A percentile compares a stretch with the other conserved stretches of the same genome.
phyloP scores from a whole-genome alignment of 2,329 filamentous ascomycete species.

The Penicillium sp. region DNA sequence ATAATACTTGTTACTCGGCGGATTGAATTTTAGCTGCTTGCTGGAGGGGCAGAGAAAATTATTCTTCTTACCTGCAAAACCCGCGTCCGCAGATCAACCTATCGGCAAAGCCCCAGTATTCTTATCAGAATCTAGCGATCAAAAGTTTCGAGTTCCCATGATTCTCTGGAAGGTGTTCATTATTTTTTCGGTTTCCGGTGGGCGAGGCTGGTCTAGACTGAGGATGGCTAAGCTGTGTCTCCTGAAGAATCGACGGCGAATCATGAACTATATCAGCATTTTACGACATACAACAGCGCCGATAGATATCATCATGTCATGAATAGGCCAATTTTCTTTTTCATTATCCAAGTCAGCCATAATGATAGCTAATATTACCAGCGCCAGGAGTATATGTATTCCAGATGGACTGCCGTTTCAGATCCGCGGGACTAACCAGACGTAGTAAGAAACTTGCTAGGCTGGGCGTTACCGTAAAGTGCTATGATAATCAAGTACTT shows the following conservation, averaged over 20 bases:
- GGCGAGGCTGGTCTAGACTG: conserved; percentile 7
- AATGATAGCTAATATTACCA: not conserved
- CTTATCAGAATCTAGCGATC: not conserved
- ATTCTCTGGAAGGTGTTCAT: not conserved
- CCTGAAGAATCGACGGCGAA: not conserved
- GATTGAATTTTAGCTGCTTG: not conserved
- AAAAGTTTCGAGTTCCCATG: not conserved
- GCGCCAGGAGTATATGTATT: not conserved
- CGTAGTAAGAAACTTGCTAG: conserved; percentile 10
- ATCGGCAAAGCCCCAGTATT: not conserved
- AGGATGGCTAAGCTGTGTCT: conserved; percentile 8
- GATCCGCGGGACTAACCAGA: conserved; percentile 4
- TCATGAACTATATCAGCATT: not conserved
- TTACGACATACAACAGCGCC: not conserved
- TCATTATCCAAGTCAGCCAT: not conserved
- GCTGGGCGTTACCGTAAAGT: conserved; percentile 4
- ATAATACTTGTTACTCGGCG: conserved; percentile 5
- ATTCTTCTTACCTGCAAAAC: not conserved
- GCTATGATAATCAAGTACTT: conserved; percentile 9
- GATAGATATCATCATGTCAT: not conserved
- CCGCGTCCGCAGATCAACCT: not conserved
- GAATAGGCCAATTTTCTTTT: not conserved
- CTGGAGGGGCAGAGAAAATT: conserved; percentile 8
- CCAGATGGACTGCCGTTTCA: conserved; percentile 12
- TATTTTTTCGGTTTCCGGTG: not conserved